Evolutionary conservation across 2,329 filamentous ascomycete genomes (phyloP).

Genomic region (Didymella pinodella): DNA sequence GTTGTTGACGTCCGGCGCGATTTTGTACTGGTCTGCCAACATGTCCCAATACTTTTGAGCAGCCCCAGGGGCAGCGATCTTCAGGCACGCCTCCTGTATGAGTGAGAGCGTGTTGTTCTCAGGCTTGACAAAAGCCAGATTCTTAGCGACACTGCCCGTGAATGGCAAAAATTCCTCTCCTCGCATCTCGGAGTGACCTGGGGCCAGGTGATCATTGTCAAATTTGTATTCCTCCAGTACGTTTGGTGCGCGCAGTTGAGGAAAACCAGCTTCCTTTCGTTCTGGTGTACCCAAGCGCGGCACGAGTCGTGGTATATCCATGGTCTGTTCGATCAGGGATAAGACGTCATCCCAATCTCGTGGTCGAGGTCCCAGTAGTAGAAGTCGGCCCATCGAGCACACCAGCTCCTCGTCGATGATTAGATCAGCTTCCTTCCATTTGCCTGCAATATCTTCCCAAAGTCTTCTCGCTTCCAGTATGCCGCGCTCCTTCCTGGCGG

Average conservation of each 20-base stretch:
- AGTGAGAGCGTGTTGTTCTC: slow-evolving; percentile 71
- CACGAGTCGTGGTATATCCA: slow-evolving; percentile 71
- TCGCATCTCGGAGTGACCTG: slow-evolving; percentile 29
- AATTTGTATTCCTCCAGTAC: slow-evolving; percentile 36
- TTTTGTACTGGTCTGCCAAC: slow-evolving; percentile 65
- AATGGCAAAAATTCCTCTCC: slow-evolving; percentile 47
- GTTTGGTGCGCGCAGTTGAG: slow-evolving; percentile 48
- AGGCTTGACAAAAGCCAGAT: slow-evolving; percentile 56
- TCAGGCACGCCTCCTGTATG: slow-evolving; percentile 69
- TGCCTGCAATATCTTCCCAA: slow-evolving; percentile 81
- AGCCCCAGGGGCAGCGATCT: slow-evolving; percentile 66
- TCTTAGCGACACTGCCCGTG: slow-evolving; percentile 36
- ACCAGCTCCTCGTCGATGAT: slow-evolving; percentile 80
- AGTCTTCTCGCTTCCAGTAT: slow-evolving; percentile 74
- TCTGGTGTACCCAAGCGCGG: slow-evolving; percentile 46
- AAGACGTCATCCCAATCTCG: slow-evolving; percentile 76
- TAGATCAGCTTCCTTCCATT: slow-evolving; percentile 76
- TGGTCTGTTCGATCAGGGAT: slow-evolving; percentile 80
- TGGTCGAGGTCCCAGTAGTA: slow-evolving; percentile 69
- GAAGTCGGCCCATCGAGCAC: slow-evolving; percentile 78
- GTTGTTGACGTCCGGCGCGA: slow-evolving; percentile 76
- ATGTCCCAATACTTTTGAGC: slow-evolving; percentile 81
- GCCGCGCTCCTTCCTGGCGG: slow-evolving; percentile 51
- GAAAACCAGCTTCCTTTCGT: slow-evolving; percentile 37
- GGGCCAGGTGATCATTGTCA: slow-evolving; percentile 42